phyloP scores from a whole-genome alignment of 768 basidiomycete genomes.

The Podaxis mareebaensis region DNA sequence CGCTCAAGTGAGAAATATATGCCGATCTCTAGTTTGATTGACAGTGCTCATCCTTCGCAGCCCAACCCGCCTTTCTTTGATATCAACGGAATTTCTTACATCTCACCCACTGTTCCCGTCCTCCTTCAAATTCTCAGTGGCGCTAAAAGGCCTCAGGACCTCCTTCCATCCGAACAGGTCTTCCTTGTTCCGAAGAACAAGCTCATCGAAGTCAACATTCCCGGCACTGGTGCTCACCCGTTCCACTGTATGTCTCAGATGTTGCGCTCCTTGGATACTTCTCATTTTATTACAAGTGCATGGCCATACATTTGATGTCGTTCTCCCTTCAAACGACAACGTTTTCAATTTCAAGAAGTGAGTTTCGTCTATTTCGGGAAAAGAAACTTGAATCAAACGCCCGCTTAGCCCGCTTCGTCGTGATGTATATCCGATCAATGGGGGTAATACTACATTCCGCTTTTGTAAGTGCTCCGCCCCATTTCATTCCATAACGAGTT shows the following conservation, averaged over 20 bases:
- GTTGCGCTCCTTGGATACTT: not conserved
- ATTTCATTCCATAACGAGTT: no score
- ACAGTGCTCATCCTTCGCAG: conserved; percentile 4
- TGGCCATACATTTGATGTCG: conserved; percentile 29
- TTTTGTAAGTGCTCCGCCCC: conserved; percentile 4
- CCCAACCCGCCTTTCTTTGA: conserved; percentile 10
- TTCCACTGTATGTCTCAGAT: conserved; percentile 7
- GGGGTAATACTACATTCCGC: conserved; percentile 20
- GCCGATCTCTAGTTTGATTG: no score
- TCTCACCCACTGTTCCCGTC: conserved; percentile 6
- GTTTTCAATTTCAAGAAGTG: conserved; percentile 16
- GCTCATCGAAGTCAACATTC: conserved; percentile 12
- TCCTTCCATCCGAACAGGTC: conserved; percentile 9
- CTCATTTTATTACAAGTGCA: conserved; percentile 17
- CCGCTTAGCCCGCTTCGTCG: conserved; percentile 16
- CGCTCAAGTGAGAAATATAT: not conserved
- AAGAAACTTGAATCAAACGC: not conserved
- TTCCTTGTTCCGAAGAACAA: conserved; percentile 1
- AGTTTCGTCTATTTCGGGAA: not conserved
- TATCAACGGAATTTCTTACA: conserved; percentile 7
- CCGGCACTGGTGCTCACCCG: not conserved
- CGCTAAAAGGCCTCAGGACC: conserved; percentile 1
- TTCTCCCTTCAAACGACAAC: conserved; percentile 14
- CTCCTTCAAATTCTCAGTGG: conserved; percentile 14
- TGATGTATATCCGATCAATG: conserved; percentile 18